Conservation (phyloP, 805 yeast species). For the Kodamaea kaohsiungensis region DNA sequence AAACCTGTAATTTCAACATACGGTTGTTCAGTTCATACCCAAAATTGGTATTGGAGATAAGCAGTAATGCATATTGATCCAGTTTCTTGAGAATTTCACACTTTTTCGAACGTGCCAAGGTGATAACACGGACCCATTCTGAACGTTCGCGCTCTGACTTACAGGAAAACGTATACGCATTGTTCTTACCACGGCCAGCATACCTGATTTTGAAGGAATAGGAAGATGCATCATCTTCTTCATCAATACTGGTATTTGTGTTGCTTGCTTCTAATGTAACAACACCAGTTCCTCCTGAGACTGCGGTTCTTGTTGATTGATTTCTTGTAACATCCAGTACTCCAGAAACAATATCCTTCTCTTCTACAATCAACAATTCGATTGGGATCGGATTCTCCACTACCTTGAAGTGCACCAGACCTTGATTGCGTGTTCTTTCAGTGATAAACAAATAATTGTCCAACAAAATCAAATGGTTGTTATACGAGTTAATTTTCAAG, state of each 20-base stretch:
- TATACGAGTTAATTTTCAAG: slow-evolving; percentile 56
- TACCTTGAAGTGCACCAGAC: slow-evolving; percentile 27
- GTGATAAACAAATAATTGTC: slow-evolving; percentile 74
- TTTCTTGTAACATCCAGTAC: slow-evolving; percentile 2
- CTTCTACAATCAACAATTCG: slow-evolving; percentile 56
- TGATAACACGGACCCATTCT: slow-evolving; percentile 57
- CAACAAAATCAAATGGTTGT: slow-evolving; percentile 55
- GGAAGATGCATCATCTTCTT: slow-evolving; percentile 29
- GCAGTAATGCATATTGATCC: slow-evolving; percentile 56
- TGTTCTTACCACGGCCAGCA: slow-evolving; percentile 55
- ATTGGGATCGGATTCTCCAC: slow-evolving; percentile 62
- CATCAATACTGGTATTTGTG: slow-evolving; percentile 1
- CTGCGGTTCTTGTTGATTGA: neutral
- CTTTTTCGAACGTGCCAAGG: slow-evolving; percentile 45
- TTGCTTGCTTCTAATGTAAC: neutral
- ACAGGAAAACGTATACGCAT: slow-evolving; percentile 53
- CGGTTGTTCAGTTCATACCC: slow-evolving; percentile 60
- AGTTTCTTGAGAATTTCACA: slow-evolving; percentile 31
- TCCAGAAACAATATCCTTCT: slow-evolving; percentile 25
- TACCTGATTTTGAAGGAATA: slow-evolving; percentile 56
- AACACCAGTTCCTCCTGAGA: neutral
- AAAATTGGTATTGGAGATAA: slow-evolving; percentile 60
- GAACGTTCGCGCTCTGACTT: slow-evolving; percentile 51
- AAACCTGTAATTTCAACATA: slow-evolving; percentile 52
- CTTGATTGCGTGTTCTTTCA: slow-evolving; percentile 49